Evolutionary conservation across 345 rosid species (phyloP).

Genomic region (Euphorbia lathyris): DNA sequence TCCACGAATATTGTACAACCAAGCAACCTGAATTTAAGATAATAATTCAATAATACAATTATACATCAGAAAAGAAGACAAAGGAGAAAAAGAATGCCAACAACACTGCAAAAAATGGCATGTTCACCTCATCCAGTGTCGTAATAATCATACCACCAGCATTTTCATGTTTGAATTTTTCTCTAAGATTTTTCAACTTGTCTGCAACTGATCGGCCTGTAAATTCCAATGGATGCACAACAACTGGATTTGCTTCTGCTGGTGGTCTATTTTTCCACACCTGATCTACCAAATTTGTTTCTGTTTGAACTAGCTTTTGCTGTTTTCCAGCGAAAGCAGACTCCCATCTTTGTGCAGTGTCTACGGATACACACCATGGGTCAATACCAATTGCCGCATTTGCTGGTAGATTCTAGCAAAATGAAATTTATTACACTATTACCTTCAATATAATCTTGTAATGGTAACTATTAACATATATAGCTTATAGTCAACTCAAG

Average conservation of each 20-base stretch:
- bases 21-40: constrained; percentile 75
- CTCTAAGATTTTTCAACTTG: constrained; percentile 65
- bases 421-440: not conserved
- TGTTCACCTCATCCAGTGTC: constrained; percentile 79
- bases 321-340: constrained; percentile 51
- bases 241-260: constrained; percentile 51
- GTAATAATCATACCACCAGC: constrained; percentile 67
- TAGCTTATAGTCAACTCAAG: not conserved
- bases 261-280: constrained; percentile 78
- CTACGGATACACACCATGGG: constrained; percentile 84
- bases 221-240: constrained; percentile 66
- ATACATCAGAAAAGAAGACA: not conserved
- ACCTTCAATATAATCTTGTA: not conserved
- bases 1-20: constrained; percentile 94
- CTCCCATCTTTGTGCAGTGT: constrained; percentile 82
- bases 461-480: not conserved
- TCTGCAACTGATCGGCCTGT: constrained; percentile 62
- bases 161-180: constrained; percentile 45
- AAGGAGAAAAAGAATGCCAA: not conserved
- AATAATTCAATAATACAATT: constrained; percentile 5
- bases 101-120: constrained; percentile 1
- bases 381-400: constrained; percentile 77
- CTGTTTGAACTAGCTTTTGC: constrained; percentile 68
- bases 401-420: constrained; percentile 60
- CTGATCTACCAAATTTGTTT: constrained; percentile 74